Evolutionary conservation across 2,329 filamentous ascomycete genomes (phyloP).

Genomic region (Dothideomycetidae sp.): DNA sequence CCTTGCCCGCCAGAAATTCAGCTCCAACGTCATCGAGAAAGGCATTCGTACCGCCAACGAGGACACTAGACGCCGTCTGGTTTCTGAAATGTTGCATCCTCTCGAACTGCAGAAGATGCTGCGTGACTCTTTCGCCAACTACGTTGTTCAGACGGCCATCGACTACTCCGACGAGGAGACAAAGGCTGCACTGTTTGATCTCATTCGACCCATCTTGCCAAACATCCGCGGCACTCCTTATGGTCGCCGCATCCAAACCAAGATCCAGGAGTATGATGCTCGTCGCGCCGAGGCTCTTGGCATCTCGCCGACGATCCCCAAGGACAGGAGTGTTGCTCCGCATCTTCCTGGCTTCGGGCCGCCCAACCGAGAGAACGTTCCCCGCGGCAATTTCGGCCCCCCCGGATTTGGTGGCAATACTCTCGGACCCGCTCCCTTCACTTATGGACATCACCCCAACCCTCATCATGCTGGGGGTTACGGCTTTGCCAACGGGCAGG

Average conservation of each 20-base stretch:
- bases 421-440: neutral
- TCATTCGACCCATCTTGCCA: constrained; percentile 71
- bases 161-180: constrained; percentile 64
- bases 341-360: neutral
- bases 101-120: constrained; percentile 77
- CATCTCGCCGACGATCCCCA: too few species aligned
- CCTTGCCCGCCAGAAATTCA: constrained; percentile 93
- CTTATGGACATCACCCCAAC: neutral
- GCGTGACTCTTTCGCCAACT: constrained; percentile 89
- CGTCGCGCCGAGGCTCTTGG: neutral
- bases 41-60: constrained; percentile 65
- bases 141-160: constrained; percentile 91
- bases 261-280: constrained; percentile 50
- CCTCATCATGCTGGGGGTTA: neutral
- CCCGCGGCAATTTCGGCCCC: neutral
- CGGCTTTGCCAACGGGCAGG: constrained; percentile 2
- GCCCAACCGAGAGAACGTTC: neutral
- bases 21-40: constrained; percentile 97
- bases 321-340: neutral
- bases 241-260: constrained; percentile 82
- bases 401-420: neutral
- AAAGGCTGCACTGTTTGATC: constrained; percentile 64
- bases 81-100: constrained; percentile 62
- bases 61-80: constrained; percentile 62
- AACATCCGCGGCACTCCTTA: constrained; percentile 83